Base-by-base conservation (phyloP, 352 stramenopile species). In the Elongisporangium anandrum region DNA sequence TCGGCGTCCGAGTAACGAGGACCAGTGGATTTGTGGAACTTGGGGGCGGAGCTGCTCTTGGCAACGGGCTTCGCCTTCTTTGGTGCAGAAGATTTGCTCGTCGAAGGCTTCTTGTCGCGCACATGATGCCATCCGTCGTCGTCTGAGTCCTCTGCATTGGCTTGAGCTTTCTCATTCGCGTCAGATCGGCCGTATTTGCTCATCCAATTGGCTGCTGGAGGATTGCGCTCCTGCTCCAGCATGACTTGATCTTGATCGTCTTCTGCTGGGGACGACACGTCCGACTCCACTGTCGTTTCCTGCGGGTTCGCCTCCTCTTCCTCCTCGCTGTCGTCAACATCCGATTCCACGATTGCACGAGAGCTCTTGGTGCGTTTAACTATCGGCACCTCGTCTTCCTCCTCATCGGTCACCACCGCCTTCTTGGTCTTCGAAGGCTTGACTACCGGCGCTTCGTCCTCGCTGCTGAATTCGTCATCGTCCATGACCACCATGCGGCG, bases 321-420 rank as follows among this genome's bases (percentile, higher is more conserved):
- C 0, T 68, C 56, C 0, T 73, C 69, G 15, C 70, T 56, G 9
- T 69, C 58, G 8, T 82, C 74, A 2, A 73, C 81, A 12, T 90
- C 81, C 7, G 81, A 91, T 47, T 91, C 81, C 19, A 88, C 65
- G 64, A 91, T 91, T 2, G 72, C 77, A 4, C 81, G 67, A 13
- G 77, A 65, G 50, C 80, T 77, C 66, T 88, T 87, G 10, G 57
- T 62, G 17, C 70, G 65, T 29, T 76, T 76, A 8, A 53, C 61
- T 1, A 52, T 61, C 5, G 75, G 73, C n/a, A 64, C 59, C 8
- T 85, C 76, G 8, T 86, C 73, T 4, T 88, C 75, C 10, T 85
- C 79, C 5, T 68, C 68, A n/a, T 73, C 66, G 34, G 16, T 9
- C 34, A 45, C 34, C 12, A 45, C 34, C 2, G 34, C 34, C 34